phyloP scores from a whole-genome alignment of 2,329 filamentous ascomycete species.

The Colletotrichum sp. region DNA sequence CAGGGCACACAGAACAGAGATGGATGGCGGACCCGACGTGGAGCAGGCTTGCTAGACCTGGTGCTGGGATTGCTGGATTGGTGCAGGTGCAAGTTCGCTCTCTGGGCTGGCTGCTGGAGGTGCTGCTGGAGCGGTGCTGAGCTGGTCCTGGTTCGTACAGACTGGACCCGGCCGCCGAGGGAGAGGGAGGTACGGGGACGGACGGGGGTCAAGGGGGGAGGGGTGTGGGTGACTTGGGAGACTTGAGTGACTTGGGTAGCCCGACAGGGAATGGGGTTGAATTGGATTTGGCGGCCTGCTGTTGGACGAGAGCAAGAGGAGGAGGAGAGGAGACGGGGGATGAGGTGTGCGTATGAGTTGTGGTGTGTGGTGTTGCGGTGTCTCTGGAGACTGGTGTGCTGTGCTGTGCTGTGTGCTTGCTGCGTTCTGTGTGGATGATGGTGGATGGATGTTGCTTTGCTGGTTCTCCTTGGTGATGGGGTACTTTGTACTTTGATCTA shows the following conservation, averaged over 20 bases:
- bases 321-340: background rate
- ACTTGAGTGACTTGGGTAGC: conserved; percentile 10
- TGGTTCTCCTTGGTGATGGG: background rate
- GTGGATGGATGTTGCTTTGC: background rate
- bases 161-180: conserved; percentile 8
- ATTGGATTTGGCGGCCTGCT: conserved; percentile 7
- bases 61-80: background rate
- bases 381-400: background rate
- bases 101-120: background rate
- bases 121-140: background rate
- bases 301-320: background rate
- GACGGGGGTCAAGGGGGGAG: background rate
- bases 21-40: conserved; percentile 6
- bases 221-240: conserved; percentile 15
- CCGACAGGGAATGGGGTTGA: conserved; percentile 12
- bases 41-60: conserved; percentile 3
- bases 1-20: conserved; percentile 13
- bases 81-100: background rate
- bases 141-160: background rate
- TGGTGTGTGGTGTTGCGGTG: background rate
- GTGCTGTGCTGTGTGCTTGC: background rate
- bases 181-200: conserved; percentile 11
- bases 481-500: background rate
- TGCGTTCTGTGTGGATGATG: background rate
- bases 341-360: background rate